Evolutionary conservation across 805 yeast genomes (phyloP).

Genomic region (Vanderwaltozyma polyspora): DNA sequence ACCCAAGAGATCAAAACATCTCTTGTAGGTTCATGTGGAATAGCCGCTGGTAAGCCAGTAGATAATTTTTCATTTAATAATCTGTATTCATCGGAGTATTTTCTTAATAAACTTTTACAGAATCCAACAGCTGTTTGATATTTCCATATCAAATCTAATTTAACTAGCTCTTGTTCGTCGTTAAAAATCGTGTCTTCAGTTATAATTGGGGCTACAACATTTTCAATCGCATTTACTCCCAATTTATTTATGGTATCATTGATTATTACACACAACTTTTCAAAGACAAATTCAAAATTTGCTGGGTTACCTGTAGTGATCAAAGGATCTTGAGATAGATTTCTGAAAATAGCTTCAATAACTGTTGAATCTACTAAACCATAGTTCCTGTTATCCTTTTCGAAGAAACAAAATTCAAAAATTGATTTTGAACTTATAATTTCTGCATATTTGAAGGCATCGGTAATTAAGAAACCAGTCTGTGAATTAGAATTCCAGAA

Average conservation of each 20-base stretch:
- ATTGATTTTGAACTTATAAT: slow-evolving; percentile 34
- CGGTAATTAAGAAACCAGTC: slow-evolving; percentile 50
- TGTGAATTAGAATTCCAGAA: slow-evolving; percentile 60
- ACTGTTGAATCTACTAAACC: slow-evolving; percentile 36
- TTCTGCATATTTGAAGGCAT: slow-evolving; percentile 37
- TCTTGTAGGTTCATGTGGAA: slow-evolving; percentile 27
- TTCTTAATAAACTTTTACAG: slow-evolving; percentile 31
- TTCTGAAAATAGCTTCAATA: slow-evolving; percentile 33
- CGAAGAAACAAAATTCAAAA: slow-evolving; percentile 33
- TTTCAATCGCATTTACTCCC: slow-evolving; percentile 8
- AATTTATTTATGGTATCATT: slow-evolving; percentile 13
- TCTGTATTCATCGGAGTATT: slow-evolving; percentile 34
- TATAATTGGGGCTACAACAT: slow-evolving; percentile 12
- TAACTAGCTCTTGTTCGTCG: slow-evolving; percentile 4
- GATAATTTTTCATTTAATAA: slow-evolving; percentile 16
- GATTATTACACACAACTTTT: slow-evolving; percentile 16
- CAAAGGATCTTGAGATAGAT: slow-evolving; percentile 18
- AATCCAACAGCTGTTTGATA: slow-evolving; percentile 30
- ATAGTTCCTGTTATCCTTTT: slow-evolving; percentile 25
- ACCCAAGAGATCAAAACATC: slow-evolving; percentile 24
- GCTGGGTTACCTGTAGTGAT: slow-evolving; percentile 16
- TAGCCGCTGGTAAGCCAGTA: slow-evolving; percentile 24
- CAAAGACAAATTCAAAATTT: slow-evolving; percentile 23
- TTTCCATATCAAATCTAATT: slow-evolving; percentile 32
- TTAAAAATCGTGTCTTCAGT: slow-evolving; percentile 11